Evolutionary conservation across 352 stramenopile species (phyloP).

Genomic region (Globisporangium splendens): DNA sequence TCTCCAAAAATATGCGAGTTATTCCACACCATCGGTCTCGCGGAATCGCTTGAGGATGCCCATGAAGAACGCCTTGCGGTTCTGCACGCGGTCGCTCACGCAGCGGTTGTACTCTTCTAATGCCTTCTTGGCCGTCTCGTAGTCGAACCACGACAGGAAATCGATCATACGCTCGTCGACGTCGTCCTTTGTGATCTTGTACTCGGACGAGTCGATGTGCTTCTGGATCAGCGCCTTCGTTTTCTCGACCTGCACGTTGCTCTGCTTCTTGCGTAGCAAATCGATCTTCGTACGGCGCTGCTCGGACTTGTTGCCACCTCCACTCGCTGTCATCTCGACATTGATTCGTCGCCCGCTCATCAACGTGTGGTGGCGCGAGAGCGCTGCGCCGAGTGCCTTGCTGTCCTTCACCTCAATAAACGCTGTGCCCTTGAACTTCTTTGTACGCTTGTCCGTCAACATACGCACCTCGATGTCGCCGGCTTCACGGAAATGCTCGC

Average conservation of each 20-base stretch:
- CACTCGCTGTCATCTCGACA: conserved; percentile 80
- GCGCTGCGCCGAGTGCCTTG: conserved; percentile 71
- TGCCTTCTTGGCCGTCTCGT: conserved; percentile 80
- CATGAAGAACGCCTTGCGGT: conserved; percentile 89
- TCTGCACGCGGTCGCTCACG: conserved; percentile 68
- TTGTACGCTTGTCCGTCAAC: conserved; percentile 82
- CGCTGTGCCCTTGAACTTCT: conserved; percentile 78
- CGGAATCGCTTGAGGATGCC: conserved; percentile 87
- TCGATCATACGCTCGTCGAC: conserved; percentile 87
- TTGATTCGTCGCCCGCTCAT: conserved; percentile 81
- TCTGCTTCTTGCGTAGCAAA: conserved; percentile 73
- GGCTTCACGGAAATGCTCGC: conserved; percentile 69
- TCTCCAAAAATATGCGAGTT: conserved; percentile 2
- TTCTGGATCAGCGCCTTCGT: conserved; percentile 78
- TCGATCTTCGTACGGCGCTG: conserved; percentile 69
- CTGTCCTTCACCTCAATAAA: conserved; percentile 86
- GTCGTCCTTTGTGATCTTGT: conserved; percentile 70
- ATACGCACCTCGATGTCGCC: conserved; percentile 78
- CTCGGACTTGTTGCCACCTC: conserved; percentile 81
- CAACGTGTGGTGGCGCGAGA: conserved; percentile 79
- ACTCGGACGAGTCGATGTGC: conserved; percentile 66
- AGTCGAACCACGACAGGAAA: conserved; percentile 87
- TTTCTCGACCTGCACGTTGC: conserved; percentile 81
- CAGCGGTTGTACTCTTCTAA: conserved; percentile 80
- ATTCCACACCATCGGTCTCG: conserved; percentile 74